A percentile compares a stretch with the other conserved stretches of the same genome.
These are phyloP conservation scores for Fusarium torreyae DNA, from an alignment of 2,329 filamentous ascomycete species.

Conservation along the genomic window DNA sequence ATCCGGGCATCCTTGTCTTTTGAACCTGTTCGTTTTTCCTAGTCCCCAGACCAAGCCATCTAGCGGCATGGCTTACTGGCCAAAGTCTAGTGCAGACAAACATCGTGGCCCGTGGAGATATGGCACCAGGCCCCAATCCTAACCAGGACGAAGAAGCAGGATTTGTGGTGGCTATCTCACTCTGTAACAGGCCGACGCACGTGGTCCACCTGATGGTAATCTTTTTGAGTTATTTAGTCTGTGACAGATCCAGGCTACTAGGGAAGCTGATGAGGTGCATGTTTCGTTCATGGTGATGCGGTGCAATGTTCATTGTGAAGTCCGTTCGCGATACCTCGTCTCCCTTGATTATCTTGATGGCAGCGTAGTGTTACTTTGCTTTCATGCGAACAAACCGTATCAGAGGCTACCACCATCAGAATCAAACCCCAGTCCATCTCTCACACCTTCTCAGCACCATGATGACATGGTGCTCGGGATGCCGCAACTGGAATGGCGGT, in stretches of 20 bases:
- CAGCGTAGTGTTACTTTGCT: constrained; percentile 26
- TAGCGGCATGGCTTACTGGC: constrained; percentile 39
- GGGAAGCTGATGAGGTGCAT: constrained; percentile 24
- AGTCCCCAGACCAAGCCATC: constrained; percentile 36
- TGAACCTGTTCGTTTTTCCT: constrained; percentile 31
- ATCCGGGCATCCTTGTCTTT: constrained; percentile 30
- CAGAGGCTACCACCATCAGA: constrained; percentile 15
- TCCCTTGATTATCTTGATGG: constrained; percentile 16
- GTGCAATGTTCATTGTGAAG: constrained; percentile 23
- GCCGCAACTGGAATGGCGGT: constrained; percentile 51
- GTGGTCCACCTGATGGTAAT: constrained; percentile 24
- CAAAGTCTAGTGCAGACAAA: constrained; percentile 42
- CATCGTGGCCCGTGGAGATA: constrained; percentile 37
- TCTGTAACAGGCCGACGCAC: constrained; percentile 33
- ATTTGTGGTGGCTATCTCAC: constrained; percentile 24
- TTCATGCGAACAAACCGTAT: constrained; percentile 25
- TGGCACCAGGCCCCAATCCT: constrained; percentile 22
- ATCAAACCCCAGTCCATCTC: constrained; percentile 17
- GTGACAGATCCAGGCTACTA: constrained; percentile 6
- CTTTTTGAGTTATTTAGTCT: constrained; percentile 30
- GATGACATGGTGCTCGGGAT: constrained; percentile 48
- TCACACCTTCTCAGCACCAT: constrained; percentile 34
- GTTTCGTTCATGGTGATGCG: constrained; percentile 30
- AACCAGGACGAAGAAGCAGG: constrained; percentile 21
- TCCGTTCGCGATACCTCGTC: not conserved